Conservation (phyloP, 495 filamentous ascomycete species). For the Astrothelium macrocarpum region DNA sequence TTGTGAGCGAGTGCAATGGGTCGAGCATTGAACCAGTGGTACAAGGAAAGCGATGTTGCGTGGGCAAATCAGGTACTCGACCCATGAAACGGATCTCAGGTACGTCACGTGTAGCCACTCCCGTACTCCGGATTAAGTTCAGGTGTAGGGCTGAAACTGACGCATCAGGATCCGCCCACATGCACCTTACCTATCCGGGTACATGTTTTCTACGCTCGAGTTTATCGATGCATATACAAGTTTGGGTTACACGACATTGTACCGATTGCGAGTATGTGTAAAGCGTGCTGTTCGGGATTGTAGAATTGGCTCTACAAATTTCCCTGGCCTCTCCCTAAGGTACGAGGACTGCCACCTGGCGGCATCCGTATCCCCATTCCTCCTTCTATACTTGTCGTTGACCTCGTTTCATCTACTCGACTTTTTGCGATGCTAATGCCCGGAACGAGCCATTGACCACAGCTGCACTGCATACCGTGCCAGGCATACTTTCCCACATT, state of each 20-base stretch:
- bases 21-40: neutral
- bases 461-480: slow-evolving; percentile 91
- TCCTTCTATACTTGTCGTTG: slow-evolving; percentile 4
- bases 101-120: neutral
- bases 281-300: neutral
- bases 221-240: neutral
- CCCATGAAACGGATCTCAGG: neutral
- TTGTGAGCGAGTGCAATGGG: neutral
- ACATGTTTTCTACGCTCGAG: too few relatives aligned
- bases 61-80: neutral
- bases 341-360: neutral
- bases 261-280: neutral
- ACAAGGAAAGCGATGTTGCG: neutral
- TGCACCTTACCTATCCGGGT: neutral
- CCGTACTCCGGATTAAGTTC: too few relatives aligned
- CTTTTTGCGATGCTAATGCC: slow-evolving; percentile 75
- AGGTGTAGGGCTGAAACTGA: slow-evolving; percentile 1
- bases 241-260: neutral
- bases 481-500: slow-evolving; percentile 90
- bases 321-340: neutral
- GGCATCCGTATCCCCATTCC: slow-evolving; percentile 23
- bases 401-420: slow-evolving; percentile 61
- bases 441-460: slow-evolving; percentile 83
- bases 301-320: neutral
- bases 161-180: neutral